These are phyloP conservation scores for Xanthoceras sorbifolium DNA, from an alignment of 345 rosid genomes.

Conservation along the genomic window DNA sequence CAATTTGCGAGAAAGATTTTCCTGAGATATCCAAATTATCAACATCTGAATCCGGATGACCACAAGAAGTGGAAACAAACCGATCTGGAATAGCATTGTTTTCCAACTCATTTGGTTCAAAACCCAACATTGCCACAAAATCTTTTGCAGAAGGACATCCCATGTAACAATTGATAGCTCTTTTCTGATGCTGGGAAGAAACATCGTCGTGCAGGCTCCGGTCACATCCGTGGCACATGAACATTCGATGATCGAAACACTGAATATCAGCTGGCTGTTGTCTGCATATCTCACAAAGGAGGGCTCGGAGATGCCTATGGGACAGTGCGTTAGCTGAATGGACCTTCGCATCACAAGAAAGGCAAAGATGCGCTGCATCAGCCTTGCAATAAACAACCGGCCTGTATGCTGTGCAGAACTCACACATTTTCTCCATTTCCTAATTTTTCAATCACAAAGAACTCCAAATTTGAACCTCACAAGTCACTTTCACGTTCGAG, in stretches of 20 bases:
- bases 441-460: conserved; percentile 16
- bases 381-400: conserved; percentile 79
- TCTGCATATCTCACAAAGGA: conserved; percentile 68
- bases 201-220: conserved; percentile 43
- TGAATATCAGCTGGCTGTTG: conserved; percentile 45
- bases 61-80: conserved; percentile 26
- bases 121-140: conserved; percentile 64
- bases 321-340: conserved; percentile 92
- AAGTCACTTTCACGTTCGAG: not conserved
- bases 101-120: conserved; percentile 44
- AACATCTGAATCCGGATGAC: conserved; percentile 19
- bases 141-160: conserved; percentile 83
- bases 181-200: conserved; percentile 52
- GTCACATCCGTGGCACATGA: conserved; percentile 66
- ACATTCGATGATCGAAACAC: conserved; percentile 69
- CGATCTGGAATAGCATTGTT: conserved; percentile 17
- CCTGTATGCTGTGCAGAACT: conserved; percentile 68
- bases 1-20: conserved; percentile 18
- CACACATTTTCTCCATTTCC: conserved; percentile 67
- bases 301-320: conserved; percentile 67
- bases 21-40: conserved; percentile 17
- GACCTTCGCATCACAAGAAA: conserved; percentile 80
- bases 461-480: conserved; percentile 3
- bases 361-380: conserved; percentile 83
- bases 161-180: conserved; percentile 50